A percentile compares a stretch with the other conserved stretches of the same genome.
Conservation (phyloP, 108 stramenopile genomes). For the Pseudonitzschia multistriata region DNA sequence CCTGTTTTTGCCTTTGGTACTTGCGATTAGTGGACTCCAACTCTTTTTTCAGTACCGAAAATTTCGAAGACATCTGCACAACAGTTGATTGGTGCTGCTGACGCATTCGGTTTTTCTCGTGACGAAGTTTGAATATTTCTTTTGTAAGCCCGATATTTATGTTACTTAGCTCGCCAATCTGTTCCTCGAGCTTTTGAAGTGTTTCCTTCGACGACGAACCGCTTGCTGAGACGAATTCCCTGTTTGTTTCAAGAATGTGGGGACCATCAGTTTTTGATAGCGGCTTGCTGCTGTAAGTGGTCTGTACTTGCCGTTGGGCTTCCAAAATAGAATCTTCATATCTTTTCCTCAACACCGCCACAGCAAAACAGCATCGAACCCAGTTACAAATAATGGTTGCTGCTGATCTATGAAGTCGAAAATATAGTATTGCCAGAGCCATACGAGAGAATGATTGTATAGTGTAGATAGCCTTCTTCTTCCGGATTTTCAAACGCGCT, state of each 20-base stretch:
- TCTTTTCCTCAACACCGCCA: neutral
- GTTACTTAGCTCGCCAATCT: conserved; percentile 10
- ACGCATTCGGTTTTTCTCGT: conserved; percentile 16
- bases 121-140: conserved; percentile 20
- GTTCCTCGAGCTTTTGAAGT: neutral
- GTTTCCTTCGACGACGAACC: neutral
- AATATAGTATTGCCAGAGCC: neutral
- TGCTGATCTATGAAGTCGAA: neutral
- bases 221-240: neutral
- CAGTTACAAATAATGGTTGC: conserved; percentile 10
- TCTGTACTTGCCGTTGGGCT: neutral
- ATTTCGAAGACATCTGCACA: conserved; percentile 32
- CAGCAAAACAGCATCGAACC: conserved; percentile 1
- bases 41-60: conserved; percentile 32
- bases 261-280: no score
- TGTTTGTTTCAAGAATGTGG: neutral
- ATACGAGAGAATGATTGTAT: conserved; percentile 23
- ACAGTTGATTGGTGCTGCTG: conserved; percentile 35
- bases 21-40: conserved; percentile 24
- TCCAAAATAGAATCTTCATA: neutral
- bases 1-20: conserved; percentile 36
- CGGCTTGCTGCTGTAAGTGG: neutral
- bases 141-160: conserved; percentile 14
- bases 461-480: neutral
- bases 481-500: neutral